Evolutionary conservation across 139 green algal species (phyloP).

Genomic region (Choricystis sp.): DNA sequence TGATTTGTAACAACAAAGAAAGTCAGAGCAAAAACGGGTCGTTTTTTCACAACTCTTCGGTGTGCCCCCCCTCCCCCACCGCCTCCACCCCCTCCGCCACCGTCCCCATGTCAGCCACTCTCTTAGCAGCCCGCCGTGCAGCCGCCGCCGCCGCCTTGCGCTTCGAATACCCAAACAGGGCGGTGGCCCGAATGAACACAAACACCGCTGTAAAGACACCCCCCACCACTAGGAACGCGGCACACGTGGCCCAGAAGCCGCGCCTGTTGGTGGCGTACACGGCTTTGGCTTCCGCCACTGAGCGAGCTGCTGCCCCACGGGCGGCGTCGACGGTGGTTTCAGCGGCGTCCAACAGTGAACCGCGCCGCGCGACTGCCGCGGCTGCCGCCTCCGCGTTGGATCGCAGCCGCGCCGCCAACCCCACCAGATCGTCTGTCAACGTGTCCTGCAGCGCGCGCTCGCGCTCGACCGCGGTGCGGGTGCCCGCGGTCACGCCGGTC

Average conservation of each 20-base stretch:
- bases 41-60: background rate
- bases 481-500: background rate
- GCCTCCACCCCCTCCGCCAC: background rate
- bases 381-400: constrained; percentile 25
- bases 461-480: background rate
- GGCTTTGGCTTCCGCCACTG: background rate
- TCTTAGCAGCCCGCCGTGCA: background rate
- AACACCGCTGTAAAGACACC: background rate
- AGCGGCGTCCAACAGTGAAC: constrained; percentile 17
- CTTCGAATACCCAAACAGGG: background rate
- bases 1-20: no score
- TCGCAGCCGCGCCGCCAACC: constrained; percentile 21
- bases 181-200: background rate
- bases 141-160: background rate
- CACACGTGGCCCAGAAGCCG: background rate
- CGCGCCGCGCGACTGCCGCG: constrained; percentile 12
- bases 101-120: background rate
- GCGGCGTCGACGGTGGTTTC: constrained; percentile 22
- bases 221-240: background rate
- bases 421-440: constrained; percentile 31
- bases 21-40: background rate
- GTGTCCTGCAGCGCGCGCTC: constrained; percentile 16
- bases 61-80: background rate
- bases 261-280: constrained; percentile 4
- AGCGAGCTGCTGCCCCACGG: constrained; percentile 2